phyloP scores from a whole-genome alignment of 208 protist genomes.

The Leishmania guyanensis region DNA sequence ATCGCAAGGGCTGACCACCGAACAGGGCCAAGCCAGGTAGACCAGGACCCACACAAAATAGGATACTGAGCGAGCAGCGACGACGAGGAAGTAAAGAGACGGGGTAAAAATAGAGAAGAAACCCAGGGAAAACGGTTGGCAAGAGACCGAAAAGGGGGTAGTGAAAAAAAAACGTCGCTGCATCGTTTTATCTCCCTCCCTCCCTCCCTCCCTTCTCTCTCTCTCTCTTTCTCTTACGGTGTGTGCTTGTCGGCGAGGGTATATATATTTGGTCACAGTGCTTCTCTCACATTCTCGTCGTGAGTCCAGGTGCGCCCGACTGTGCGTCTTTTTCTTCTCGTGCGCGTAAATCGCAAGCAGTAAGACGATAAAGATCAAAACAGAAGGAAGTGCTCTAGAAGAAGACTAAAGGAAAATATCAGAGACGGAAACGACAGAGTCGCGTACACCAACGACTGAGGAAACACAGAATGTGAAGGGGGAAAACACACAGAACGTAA shows the following conservation, averaged over 20 bases:
- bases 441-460: not conserved
- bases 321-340: slow-evolving; percentile 2
- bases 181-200: not conserved
- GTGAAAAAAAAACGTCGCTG: not conserved
- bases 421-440: not conserved
- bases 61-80: too few species aligned
- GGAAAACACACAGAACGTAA: not conserved
- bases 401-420: not conserved
- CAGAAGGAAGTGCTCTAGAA: not conserved
- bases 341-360: not conserved
- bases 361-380: not conserved
- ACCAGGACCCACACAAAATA: not conserved
- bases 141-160: not conserved
- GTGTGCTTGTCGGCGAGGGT: not conserved
- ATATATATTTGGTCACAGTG: not conserved
- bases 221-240: not conserved
- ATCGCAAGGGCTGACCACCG: not conserved
- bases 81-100: not conserved
- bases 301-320: not conserved
- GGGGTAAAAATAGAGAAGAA: not conserved
- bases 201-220: not conserved
- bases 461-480: not conserved
- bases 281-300: too few species aligned
- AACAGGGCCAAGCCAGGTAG: not conserved
- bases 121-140: not conserved